Conservation (phyloP, 169 alveolate species). For the Theileria parva region DNA sequence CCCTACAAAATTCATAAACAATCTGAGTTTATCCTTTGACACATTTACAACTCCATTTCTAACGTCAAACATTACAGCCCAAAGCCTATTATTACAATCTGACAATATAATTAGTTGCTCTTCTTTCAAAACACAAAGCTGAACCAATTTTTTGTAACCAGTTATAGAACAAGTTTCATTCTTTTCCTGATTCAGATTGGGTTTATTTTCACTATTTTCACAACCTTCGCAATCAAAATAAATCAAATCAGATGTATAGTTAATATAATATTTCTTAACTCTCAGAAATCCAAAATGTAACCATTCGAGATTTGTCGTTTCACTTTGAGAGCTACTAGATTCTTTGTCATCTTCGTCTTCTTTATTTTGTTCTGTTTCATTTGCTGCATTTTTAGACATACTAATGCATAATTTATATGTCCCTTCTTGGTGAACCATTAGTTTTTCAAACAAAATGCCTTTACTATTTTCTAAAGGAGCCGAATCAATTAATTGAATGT, state of each 20-base stretch:
- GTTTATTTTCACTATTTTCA: neutral
- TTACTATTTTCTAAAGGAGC: neutral
- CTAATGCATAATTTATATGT: slow-evolving; percentile 13
- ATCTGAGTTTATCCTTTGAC: neutral
- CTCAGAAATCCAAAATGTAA: slow-evolving; percentile 18
- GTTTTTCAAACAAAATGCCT: slow-evolving; percentile 11
- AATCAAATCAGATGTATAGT: slow-evolving; percentile 38
- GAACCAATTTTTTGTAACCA: slow-evolving; percentile 27
- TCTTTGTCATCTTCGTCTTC: neutral
- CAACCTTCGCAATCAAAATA: neutral
- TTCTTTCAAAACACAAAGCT: slow-evolving; percentile 24
- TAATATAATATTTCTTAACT: slow-evolving; percentile 13
- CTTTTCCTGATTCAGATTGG: neutral
- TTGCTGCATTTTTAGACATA: neutral
- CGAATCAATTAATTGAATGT: neutral
- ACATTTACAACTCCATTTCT: slow-evolving; percentile 5
- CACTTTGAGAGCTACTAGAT: neutral
- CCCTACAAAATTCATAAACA: neutral
- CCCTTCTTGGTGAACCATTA: neutral
- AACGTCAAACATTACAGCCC: slow-evolving; percentile 21
- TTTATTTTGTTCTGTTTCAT: neutral
- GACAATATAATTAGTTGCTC: slow-evolving; percentile 20
- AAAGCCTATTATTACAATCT: slow-evolving; percentile 44
- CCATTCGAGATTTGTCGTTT: slow-evolving; percentile 19
- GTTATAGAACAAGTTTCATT: slow-evolving; percentile 4